Conservation (phyloP, 2,329 filamentous ascomycete species). For the Aspergillus pseudoterreus region DNA sequence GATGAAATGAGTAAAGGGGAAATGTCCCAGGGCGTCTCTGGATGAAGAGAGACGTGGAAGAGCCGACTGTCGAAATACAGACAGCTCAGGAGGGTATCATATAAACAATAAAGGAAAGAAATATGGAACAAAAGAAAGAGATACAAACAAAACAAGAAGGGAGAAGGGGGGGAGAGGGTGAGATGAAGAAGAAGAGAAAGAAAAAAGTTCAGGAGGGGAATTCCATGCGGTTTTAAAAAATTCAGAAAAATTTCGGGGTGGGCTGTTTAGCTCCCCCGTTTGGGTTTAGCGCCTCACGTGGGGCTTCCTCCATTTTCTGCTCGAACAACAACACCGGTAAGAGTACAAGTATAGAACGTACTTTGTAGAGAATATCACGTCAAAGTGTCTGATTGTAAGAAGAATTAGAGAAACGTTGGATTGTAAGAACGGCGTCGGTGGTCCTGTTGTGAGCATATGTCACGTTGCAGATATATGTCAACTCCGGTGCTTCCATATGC, state of each 20-base stretch:
- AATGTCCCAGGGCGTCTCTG: slow-evolving; percentile 15
- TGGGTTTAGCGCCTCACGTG: slow-evolving; percentile 1
- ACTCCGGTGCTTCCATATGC: too few relatives aligned
- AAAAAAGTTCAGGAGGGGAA: slow-evolving; percentile 12
- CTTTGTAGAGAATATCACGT: too few relatives aligned
- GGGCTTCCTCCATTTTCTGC: background rate
- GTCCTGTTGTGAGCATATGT: too few relatives aligned
- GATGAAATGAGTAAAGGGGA: slow-evolving; percentile 1
- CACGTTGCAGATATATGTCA: too few relatives aligned
- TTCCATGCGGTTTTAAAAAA: background rate
- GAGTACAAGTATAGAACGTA: too few relatives aligned
- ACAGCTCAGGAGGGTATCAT: slow-evolving; percentile 32
- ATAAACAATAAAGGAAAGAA: slow-evolving; percentile 20
- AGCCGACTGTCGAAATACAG: slow-evolving; percentile 30
- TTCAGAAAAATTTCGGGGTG: background rate
- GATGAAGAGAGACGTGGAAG: slow-evolving; percentile 14
- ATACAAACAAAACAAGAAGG: slow-evolving; percentile 16
- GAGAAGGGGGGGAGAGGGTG: slow-evolving; percentile 14
- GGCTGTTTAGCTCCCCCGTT: slow-evolving; percentile 1
- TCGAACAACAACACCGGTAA: background rate
- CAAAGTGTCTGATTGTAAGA: too few relatives aligned
- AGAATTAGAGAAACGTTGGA: too few relatives aligned
- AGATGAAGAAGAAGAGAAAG: slow-evolving; percentile 19
- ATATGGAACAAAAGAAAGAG: slow-evolving; percentile 20
- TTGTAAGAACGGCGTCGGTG: too few relatives aligned